Percentiles rank a stretch among this genome's conserved stretches.
phyloP scores from a whole-genome alignment of 345 rosid genomes.

The Zanthoxylum bungeanum region DNA sequence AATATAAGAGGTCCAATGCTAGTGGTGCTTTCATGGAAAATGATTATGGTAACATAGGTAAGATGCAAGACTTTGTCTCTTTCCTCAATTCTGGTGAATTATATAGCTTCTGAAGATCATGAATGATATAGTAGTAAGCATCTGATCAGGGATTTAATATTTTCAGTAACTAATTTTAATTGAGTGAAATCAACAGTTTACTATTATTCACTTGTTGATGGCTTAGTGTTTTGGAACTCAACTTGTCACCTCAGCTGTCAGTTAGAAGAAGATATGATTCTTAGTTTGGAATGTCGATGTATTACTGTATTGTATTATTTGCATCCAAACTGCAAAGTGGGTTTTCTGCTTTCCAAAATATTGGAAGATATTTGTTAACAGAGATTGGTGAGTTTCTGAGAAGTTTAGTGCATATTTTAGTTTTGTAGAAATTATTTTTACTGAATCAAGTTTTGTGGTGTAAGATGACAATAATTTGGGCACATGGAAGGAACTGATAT shows the following conservation, averaged over 20 bases:
- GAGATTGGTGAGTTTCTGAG: background rate
- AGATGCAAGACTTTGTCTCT: slow-evolving; percentile 9
- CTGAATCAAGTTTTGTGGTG: slow-evolving; percentile 1
- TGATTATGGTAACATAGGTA: slow-evolving; percentile 50
- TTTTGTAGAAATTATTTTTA: background rate
- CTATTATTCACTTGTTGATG: background rate
- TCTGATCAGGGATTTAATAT: background rate
- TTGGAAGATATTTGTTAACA: background rate
- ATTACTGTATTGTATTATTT: background rate
- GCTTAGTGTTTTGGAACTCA: background rate
- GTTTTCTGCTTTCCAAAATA: background rate
- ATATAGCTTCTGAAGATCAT: background rate
- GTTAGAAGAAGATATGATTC: background rate
- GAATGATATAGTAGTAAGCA: background rate
- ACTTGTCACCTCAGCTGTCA: background rate
- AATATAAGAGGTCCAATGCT: slow-evolving; percentile 43
- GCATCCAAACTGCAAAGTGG: background rate
- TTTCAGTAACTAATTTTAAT: background rate
- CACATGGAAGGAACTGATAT: background rate
- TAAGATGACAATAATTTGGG: background rate
- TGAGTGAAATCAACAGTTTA: background rate
- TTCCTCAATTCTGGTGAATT: slow-evolving; percentile 2
- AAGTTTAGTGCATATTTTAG: background rate
- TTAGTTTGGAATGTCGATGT: background rate
- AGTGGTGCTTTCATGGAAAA: slow-evolving; percentile 37